Percentiles rank a stretch among this genome's conserved stretches.
Conservation (phyloP, 805 yeast species). For the Ogataea naganishii region DNA sequence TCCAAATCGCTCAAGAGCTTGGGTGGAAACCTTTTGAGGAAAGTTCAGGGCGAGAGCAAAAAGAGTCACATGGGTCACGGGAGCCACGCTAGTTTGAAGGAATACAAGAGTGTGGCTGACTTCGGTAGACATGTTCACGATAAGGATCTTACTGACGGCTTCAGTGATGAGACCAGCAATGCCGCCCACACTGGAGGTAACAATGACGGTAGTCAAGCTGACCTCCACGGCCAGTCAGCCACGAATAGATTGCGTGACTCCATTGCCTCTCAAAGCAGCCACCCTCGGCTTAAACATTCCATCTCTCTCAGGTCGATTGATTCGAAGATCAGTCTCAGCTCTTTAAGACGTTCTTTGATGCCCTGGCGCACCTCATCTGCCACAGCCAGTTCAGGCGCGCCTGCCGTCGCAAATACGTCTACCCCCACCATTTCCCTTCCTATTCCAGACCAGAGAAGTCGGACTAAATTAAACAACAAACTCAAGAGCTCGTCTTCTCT, state of each 20-base stretch:
- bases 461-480: slow-evolving; percentile 45
- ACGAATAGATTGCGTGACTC: neutral
- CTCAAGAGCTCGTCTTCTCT: slow-evolving; percentile 42
- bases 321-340: slow-evolving; percentile 6
- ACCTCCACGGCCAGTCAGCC: neutral
- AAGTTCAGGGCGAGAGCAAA: too few species aligned
- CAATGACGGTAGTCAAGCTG: neutral
- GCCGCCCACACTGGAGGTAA: slow-evolving; percentile 1
- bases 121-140: slow-evolving; percentile 3
- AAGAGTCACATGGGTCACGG: too few species aligned
- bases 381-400: neutral
- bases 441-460: slow-evolving; percentile 44
- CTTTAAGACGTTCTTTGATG: slow-evolving; percentile 11
- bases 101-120: too few species aligned
- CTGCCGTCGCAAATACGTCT: neutral
- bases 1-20: slow-evolving; percentile 14
- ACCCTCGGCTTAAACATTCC: slow-evolving; percentile 18
- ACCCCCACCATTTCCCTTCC: slow-evolving; percentile 43
- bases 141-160: slow-evolving; percentile 1
- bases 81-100: too few species aligned
- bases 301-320: slow-evolving; percentile 21
- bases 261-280: neutral
- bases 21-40: slow-evolving; percentile 14
- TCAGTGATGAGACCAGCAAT: slow-evolving; percentile 1
- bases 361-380: slow-evolving; percentile 1